Evolutionary conservation across 2,329 filamentous ascomycete species (phyloP).

Genomic region (Aspergillus ruber): DNA sequence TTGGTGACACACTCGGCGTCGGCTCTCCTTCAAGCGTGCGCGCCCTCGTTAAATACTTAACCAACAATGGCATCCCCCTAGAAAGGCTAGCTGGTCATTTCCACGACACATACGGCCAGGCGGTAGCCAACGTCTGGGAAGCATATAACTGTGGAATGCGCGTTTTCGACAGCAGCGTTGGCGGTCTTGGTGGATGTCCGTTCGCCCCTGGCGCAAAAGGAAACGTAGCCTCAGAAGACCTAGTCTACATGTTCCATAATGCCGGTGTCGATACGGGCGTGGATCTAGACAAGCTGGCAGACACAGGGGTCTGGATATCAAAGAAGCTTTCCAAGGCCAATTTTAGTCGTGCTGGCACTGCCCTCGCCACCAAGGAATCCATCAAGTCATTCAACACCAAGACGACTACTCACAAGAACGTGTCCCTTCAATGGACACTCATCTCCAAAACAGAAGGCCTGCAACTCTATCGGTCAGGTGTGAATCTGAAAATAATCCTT

Average conservation of each 20-base stretch:
- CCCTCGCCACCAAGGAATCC: slow-evolving; percentile 11
- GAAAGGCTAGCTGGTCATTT: slow-evolving; percentile 77
- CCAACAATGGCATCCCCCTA: slow-evolving; percentile 52
- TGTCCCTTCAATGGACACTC: slow-evolving; percentile 12
- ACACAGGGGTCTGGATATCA: slow-evolving; percentile 68
- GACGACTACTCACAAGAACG: neutral
- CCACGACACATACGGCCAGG: slow-evolving; percentile 82
- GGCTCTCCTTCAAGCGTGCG: slow-evolving; percentile 52
- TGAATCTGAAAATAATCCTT: slow-evolving; percentile 25
- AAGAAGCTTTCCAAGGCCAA: slow-evolving; percentile 14
- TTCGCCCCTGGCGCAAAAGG: slow-evolving; percentile 81
- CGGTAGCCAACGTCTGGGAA: slow-evolving; percentile 73
- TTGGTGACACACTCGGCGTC: slow-evolving; percentile 88
- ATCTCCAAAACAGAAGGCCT: slow-evolving; percentile 17
- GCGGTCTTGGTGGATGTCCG: slow-evolving; percentile 75
- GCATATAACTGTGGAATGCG: slow-evolving; percentile 70
- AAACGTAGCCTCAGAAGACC: slow-evolving; percentile 77
- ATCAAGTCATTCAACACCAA: neutral
- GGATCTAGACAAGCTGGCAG: slow-evolving; percentile 54
- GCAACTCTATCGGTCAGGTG: slow-evolving; percentile 23
- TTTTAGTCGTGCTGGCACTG: slow-evolving; percentile 13
- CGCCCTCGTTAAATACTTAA: slow-evolving; percentile 26
- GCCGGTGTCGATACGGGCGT: slow-evolving; percentile 70
- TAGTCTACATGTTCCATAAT: slow-evolving; percentile 60
- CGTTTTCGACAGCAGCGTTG: slow-evolving; percentile 74